Percentiles rank a stretch among this genome's conserved stretches.
Conservation (phyloP, 345 rosid genomes). For the Populus euphratica region DNA sequence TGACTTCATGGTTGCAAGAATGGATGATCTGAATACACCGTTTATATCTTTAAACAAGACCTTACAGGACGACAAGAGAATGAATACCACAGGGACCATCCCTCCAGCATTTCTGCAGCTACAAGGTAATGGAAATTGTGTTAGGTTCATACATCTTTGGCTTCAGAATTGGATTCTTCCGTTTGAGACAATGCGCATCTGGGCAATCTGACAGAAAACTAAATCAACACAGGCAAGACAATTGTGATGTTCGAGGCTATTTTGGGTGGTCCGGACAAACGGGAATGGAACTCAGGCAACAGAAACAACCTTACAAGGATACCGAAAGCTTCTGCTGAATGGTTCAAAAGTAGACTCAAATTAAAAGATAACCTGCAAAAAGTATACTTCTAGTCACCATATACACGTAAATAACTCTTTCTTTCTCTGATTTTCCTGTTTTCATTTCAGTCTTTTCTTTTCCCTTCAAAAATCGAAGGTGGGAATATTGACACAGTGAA, state of each 20-base stretch:
- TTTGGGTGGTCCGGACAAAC: constrained; percentile 92
- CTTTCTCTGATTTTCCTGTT: neutral
- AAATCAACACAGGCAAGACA: constrained; percentile 47
- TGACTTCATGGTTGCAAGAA: constrained; percentile 43
- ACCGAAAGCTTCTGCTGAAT: constrained; percentile 70
- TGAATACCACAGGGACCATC: constrained; percentile 73
- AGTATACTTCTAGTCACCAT: too few relatives aligned
- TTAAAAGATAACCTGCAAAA: constrained; percentile 11
- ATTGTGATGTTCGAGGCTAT: constrained; percentile 62
- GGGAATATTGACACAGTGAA: neutral
- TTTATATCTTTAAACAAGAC: constrained; percentile 54
- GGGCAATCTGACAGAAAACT: constrained; percentile 1
- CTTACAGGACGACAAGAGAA: constrained; percentile 72
- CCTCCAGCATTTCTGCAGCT: constrained; percentile 82
- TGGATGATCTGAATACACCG: constrained; percentile 73
- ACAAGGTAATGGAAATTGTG: constrained; percentile 44
- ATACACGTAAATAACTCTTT: too few relatives aligned
- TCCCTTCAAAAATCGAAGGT: neutral
- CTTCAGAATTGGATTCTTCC: neutral
- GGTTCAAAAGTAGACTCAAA: constrained; percentile 64
- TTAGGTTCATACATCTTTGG: neutral
- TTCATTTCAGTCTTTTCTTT: neutral
- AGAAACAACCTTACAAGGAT: constrained; percentile 72
- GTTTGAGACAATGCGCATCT: neutral
- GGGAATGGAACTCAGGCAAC: constrained; percentile 96